These are phyloP conservation scores for Plasmodium sp. DNA, from an alignment of 169 alveolate genomes.

Conservation along the genomic window DNA sequence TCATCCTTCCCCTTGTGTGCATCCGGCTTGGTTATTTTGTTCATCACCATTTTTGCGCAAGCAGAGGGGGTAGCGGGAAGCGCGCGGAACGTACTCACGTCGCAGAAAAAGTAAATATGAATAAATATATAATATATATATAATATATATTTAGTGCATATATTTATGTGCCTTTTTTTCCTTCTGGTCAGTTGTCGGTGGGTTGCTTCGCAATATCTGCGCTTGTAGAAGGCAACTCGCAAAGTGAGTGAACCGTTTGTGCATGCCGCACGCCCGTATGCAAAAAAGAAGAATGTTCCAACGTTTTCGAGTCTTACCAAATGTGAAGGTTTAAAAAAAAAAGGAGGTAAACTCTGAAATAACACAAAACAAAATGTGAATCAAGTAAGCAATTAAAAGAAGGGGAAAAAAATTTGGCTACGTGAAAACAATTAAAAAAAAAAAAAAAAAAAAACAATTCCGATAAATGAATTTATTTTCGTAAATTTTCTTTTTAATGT, in stretches of 20 bases:
- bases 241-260: neutral
- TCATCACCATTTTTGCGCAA: slow-evolving; percentile 14
- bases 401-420: neutral
- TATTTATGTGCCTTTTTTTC: neutral
- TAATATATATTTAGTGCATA: neutral
- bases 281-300: neutral
- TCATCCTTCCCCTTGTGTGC: neutral
- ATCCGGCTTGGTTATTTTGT: neutral
- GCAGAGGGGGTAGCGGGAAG: neutral
- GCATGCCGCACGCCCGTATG: neutral
- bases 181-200: neutral
- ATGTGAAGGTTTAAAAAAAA: neutral
- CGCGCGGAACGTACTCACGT: neutral
- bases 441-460: neutral
- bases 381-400: neutral
- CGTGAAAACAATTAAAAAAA: neutral
- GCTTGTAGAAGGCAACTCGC: neutral
- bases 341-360: neutral
- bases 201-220: neutral
- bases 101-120: neutral
- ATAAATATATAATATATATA: neutral
- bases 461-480: neutral
- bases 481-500: neutral
- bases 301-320: neutral
- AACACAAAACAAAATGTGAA: neutral